Conservation (phyloP, 208 protist genomes). For the Tritrichomonas foetus region DNA sequence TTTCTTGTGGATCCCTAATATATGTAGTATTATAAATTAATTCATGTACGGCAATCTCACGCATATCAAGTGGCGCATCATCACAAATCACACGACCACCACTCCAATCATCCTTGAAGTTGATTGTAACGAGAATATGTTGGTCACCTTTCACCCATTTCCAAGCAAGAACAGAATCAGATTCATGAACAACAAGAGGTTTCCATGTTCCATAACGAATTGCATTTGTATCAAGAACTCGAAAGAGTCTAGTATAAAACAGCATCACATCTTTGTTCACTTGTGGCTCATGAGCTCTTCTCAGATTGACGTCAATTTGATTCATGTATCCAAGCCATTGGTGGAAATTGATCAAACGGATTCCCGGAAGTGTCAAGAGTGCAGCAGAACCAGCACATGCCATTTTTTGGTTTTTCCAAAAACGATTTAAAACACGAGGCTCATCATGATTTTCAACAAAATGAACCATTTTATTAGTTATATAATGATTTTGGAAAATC, state of each 20-base stretch:
- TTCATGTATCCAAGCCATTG: conserved; percentile 42
- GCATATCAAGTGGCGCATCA: background rate
- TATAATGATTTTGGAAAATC: background rate
- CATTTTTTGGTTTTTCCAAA: background rate
- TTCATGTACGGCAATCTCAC: background rate
- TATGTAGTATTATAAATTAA: background rate
- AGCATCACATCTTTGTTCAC: too few relatives aligned
- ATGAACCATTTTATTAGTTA: background rate
- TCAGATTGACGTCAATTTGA: conserved; percentile 38
- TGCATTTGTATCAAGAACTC: background rate
- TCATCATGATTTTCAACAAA: conserved; percentile 46
- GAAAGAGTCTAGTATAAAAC: background rate
- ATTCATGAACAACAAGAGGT: background rate
- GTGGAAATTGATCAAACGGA: conserved; percentile 23
- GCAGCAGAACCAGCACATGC: conserved; percentile 31
- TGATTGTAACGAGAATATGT: background rate
- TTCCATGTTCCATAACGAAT: background rate
- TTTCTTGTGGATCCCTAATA: background rate
- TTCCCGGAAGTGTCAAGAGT: conserved; percentile 40
- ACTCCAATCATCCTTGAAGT: background rate
- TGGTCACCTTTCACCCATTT: background rate
- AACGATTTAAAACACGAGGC: background rate
- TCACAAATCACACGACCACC: background rate
- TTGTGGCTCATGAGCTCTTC: background rate
- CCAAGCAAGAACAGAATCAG: background rate